Evolutionary conservation across 1,284 basidiomycete species (phyloP), one percentile per base, ranked within the genome.

Genomic region (Tremellales sp.): DNA sequence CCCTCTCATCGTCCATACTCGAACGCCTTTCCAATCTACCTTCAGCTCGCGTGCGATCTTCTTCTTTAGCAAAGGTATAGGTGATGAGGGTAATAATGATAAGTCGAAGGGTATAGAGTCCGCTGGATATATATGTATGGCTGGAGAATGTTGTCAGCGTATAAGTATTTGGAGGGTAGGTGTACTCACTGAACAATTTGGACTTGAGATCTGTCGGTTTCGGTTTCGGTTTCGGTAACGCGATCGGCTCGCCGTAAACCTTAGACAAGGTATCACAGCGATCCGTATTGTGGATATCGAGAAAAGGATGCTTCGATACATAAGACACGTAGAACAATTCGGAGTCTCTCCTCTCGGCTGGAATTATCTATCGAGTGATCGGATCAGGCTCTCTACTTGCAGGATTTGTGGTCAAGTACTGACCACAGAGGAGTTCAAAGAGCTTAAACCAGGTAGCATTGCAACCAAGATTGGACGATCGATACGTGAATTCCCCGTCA

Each of bases 291-390:
- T 31, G 29, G 16, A 10, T 10, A 10, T 31, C 10, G 29, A 8
- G n/a, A 19, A 39, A 21, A 39, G 6, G 8, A 25, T 7, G n/a
- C 21, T 39, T 39, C 8, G 37, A 21, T 7, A 77, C 28, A 22
- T 47, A 47, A n/a, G 83, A 83, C 43, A 93, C 74, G 70, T 92
- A 94, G 64, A 85, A 87, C 33, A 89, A 70, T 71, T 97, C 92
- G 40, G 85, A 83, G 61, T 97, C 93, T n/a, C 72, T 76, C 29
- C 93, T 78, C 65, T 94, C 90, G 51, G 79, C 80, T 7, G 69
- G 47, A 4, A 82, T 79, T 43, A 93, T 79, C 84, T 88, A 61
- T 39, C 32, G 43, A 48, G 42, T n/a, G 32, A 51, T 52, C 19
- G 19, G 10, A 16, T 21, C 34, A 29, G 18, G 21, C 31, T 12